These are phyloP conservation scores for Sorghum bicolor DNA, from an alignment of 176 grass and related monocot genomes.

Conservation along the genomic window DNA sequence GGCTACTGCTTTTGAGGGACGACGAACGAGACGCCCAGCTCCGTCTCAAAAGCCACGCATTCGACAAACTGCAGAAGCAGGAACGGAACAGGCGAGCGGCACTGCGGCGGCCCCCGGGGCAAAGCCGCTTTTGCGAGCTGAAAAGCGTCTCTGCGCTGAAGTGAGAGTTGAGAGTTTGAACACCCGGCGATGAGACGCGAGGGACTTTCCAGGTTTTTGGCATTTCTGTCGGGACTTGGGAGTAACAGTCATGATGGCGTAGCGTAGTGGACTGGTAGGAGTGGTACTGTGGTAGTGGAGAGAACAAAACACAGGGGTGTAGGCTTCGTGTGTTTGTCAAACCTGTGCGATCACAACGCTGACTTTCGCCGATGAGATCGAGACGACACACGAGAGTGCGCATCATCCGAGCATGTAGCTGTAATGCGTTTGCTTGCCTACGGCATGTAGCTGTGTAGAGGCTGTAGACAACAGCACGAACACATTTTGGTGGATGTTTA, in stretches of 20 bases:
- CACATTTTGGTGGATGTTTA: background rate
- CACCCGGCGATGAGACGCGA: background rate
- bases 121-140: constrained; percentile 20
- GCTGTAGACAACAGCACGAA: background rate
- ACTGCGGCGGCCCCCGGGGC: background rate
- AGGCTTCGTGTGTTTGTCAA: background rate
- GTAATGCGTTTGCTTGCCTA: background rate
- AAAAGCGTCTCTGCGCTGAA: background rate
- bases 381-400: background rate
- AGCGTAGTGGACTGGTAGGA: background rate
- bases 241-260: background rate
- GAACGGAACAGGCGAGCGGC: background rate
- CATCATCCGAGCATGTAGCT: background rate
- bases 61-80: background rate
- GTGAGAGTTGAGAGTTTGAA: background rate
- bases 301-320: no score
- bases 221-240: background rate
- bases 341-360: background rate
- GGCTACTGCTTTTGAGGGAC: background rate
- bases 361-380: background rate
- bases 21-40: background rate
- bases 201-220: background rate
- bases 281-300: no score
- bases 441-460: background rate
- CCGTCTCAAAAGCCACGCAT: constrained; percentile 19